A percentile compares a stretch with the other conserved stretches of the same genome.
These are phyloP conservation scores for Neofusicoccum umdonicola DNA, from an alignment of 2,329 filamentous ascomycete genomes.

Conservation along the genomic window DNA sequence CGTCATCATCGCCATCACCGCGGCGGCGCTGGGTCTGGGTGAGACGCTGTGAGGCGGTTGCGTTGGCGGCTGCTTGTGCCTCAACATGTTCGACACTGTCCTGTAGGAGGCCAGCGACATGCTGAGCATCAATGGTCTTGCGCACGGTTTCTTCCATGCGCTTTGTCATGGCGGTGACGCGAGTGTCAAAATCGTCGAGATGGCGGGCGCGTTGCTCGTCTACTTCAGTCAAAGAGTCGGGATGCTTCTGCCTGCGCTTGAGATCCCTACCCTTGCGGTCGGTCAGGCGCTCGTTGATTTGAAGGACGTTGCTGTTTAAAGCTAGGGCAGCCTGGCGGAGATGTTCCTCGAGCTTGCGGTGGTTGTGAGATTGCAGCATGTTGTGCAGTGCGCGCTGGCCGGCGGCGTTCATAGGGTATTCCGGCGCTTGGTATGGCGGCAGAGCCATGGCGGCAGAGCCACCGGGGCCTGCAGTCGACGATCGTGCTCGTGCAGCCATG, in stretches of 20 bases:
- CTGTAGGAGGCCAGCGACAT: slow-evolving; percentile 45
- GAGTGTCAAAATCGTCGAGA: slow-evolving; percentile 40
- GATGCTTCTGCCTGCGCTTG: slow-evolving; percentile 27
- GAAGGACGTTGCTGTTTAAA: slow-evolving; percentile 50
- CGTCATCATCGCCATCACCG: slow-evolving; percentile 30
- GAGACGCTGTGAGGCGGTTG: slow-evolving; percentile 3
- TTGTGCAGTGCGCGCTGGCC: neutral
- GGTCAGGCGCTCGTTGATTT: slow-evolving; percentile 56
- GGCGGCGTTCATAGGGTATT: slow-evolving; percentile 48
- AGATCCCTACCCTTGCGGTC: slow-evolving; percentile 33
- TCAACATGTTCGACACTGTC: slow-evolving; percentile 45
- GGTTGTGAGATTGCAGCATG: slow-evolving; percentile 41
- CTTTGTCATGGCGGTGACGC: slow-evolving; percentile 52
- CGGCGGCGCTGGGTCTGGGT: slow-evolving; percentile 8
- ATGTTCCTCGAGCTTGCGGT: slow-evolving; percentile 49
- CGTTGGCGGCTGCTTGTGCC: slow-evolving; percentile 32
- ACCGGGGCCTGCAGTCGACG: neutral
- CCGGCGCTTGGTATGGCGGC: slow-evolving; percentile 54
- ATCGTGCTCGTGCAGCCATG: neutral
- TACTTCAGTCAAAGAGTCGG: slow-evolving; percentile 20
- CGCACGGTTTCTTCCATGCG: slow-evolving; percentile 59
- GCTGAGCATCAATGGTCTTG: slow-evolving; percentile 56
- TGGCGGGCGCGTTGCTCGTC: slow-evolving; percentile 41
- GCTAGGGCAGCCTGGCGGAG: slow-evolving; percentile 46
- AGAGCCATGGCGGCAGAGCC: slow-evolving; percentile 24